These are phyloP conservation scores for Puya raimondii DNA, from an alignment of 176 grass and related monocot species.

Conservation along the genomic window DNA sequence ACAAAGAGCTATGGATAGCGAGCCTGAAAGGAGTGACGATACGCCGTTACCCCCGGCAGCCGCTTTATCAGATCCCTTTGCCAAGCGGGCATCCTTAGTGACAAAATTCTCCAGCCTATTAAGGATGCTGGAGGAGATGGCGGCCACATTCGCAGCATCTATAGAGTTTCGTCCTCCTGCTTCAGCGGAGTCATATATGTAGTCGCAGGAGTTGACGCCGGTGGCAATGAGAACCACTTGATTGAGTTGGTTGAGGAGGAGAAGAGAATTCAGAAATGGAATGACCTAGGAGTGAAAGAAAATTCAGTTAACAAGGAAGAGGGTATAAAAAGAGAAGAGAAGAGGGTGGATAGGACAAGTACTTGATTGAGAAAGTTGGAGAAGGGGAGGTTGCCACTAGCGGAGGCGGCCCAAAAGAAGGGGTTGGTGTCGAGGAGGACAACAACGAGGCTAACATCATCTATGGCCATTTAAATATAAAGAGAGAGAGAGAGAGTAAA, in stretches of 20 bases:
- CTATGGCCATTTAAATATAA: constrained; percentile 17
- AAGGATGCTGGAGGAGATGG: constrained; percentile 41
- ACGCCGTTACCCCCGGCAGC: constrained; percentile 15
- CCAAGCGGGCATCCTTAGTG: constrained; percentile 30
- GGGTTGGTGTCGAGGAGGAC: constrained; percentile 82
- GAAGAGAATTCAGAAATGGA: constrained; percentile 73
- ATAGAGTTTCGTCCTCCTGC: constrained; percentile 1
- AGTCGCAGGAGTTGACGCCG: constrained; percentile 68
- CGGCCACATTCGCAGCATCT: constrained; percentile 19
- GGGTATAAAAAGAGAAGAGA: too few relatives aligned
- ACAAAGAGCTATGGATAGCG: constrained; percentile 80
- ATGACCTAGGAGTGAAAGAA: constrained; percentile 35
- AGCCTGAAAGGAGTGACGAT: constrained; percentile 72
- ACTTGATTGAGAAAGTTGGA: constrained; percentile 71
- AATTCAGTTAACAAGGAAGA: neutral
- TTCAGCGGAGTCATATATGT: constrained; percentile 61
- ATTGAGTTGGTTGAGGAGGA: constrained; percentile 79
- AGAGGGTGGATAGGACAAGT: neutral
- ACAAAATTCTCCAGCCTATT: constrained; percentile 62
- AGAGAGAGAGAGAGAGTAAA: neutral
- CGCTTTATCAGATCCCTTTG: constrained; percentile 14
- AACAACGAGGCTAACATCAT: constrained; percentile 75
- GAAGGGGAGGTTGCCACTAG: constrained; percentile 38
- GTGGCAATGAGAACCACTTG: constrained; percentile 57
- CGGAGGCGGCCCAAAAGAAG: constrained; percentile 65